phyloP scores from a whole-genome alignment of 2,329 filamentous ascomycete genomes.

The Fusarium penzigii region DNA sequence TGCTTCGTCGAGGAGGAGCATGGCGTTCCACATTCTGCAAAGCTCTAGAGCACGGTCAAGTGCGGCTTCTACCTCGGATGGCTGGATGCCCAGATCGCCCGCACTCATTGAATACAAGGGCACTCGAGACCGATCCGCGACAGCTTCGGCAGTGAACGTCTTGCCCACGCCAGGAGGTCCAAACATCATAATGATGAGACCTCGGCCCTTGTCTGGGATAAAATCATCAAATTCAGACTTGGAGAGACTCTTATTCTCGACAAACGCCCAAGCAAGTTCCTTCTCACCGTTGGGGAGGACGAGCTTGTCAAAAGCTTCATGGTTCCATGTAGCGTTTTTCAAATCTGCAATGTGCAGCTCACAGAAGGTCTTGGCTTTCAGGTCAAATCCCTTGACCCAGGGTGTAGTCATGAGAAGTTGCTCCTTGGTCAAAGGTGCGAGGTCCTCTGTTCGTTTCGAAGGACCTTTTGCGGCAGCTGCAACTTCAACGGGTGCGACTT shows the following conservation, averaged over 20 bases:
- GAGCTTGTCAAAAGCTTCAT: conserved; percentile 38
- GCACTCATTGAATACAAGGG: conserved; percentile 43
- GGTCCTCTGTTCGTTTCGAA: conserved; percentile 22
- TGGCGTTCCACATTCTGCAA: conserved; percentile 49
- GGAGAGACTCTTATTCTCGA: conserved; percentile 35
- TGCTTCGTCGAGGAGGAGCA: conserved; percentile 46
- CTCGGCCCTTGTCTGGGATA: conserved; percentile 38
- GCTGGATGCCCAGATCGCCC: conserved; percentile 39
- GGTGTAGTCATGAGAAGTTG: conserved; percentile 37
- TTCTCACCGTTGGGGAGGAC: conserved; percentile 40
- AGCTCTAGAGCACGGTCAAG: conserved; percentile 38
- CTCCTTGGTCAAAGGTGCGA: conserved; percentile 34
- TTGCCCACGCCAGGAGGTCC: conserved; percentile 50
- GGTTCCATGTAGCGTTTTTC: conserved; percentile 32
- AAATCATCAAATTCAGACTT: conserved; percentile 36
- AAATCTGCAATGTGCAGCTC: conserved; percentile 1
- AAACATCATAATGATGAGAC: conserved; percentile 47
- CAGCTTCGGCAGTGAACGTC: conserved; percentile 44
- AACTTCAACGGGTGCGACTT: not conserved
- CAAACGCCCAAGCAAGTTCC: conserved; percentile 40
- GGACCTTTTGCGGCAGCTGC: not conserved
- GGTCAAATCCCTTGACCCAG: conserved; percentile 40
- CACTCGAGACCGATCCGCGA: conserved; percentile 39
- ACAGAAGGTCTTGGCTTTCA: conserved; percentile 34
- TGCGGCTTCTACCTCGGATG: conserved; percentile 35